Evolutionary conservation across 768 basidiomycete genomes (phyloP), one percentile per base, ranked within the genome.

Genomic region (Mycena indigotica): DNA sequence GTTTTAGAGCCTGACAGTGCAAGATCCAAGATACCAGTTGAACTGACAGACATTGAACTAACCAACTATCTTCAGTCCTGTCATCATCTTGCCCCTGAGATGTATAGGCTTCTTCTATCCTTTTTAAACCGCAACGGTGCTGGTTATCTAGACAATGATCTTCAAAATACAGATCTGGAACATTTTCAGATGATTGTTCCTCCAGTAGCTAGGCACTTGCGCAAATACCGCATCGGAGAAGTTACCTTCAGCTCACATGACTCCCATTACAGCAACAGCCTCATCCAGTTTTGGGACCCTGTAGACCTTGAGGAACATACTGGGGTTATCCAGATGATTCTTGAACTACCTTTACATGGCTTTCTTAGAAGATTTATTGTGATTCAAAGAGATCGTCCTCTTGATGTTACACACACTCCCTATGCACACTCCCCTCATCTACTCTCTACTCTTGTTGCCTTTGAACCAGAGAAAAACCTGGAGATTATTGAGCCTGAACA

Each of bases 71-170:
- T 60, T 24, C 44, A 52, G n/a, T 50, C 46, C 24, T 35, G 40
- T 8, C 12, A 19, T 5, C 25, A 60, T 23, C 55, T 60, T 15
- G 16, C 53, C 17, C 21, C 8, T 24, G 16, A 35, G 5, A 41
- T 23, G 4, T 60, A 60, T n/a, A 39, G 17, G 19, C 41, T 48
- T 13, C 44, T 60, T 19, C 50, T 60, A 3, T 24, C 40, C 13
- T 60, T 55, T 51, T 35, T 60, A 19, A 41, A 51, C 48, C 54
- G 30, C 15, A 51, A 60, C 52, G 45, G 40, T 3, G 41, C 41
- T 13, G 58, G 58, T 39, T 21, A 25, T 40, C 15, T 44, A 1
- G 52, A n/a, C 35, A 38, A n/a, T 50, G 29, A 40, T 60, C 28
- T 54, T n/a, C 12, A 38, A 38, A 38, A 38, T n/a, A n/a, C 58